These are phyloP conservation scores for Arachis monticola DNA, from an alignment of 331 rosid genomes.

Conservation along the genomic window DNA sequence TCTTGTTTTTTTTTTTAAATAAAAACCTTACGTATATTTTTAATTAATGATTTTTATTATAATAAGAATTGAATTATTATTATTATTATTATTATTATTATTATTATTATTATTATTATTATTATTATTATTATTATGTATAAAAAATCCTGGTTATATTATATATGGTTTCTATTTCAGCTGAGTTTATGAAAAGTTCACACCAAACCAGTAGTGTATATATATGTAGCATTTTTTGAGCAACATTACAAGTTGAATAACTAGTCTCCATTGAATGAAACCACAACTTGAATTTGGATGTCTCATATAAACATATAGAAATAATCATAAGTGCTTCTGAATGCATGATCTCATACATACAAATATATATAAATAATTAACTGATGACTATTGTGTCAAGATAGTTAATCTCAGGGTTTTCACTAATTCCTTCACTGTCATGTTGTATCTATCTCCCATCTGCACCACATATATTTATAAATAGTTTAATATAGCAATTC, in stretches of 20 bases:
- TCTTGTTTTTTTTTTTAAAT: too few species aligned
- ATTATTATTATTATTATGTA: too few species aligned
- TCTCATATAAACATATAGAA: neutral
- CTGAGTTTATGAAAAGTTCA: neutral
- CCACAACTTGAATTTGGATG: neutral
- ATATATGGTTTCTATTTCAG: neutral
- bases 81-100: too few species aligned
- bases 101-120: too few species aligned
- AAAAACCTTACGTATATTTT: too few species aligned
- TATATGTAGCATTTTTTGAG: neutral
- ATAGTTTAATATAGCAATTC: neutral
- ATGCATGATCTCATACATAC: neutral
- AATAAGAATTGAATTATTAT: too few species aligned
- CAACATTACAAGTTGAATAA: neutral
- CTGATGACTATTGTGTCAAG: slow-evolving; percentile 12
- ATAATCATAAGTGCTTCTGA: neutral
- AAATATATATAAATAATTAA: neutral
- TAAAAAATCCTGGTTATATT: too few species aligned
- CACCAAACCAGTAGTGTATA: neutral
- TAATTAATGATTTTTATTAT: too few species aligned
- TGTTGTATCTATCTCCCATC: slow-evolving; percentile 48
- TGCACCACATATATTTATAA: slow-evolving; percentile 2
- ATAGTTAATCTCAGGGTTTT: slow-evolving; percentile 36
- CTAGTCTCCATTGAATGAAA: neutral
- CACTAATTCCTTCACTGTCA: slow-evolving; percentile 36